Evolutionary conservation across 2,329 filamentous ascomycete species (phyloP).

Genomic region (Ophiostoma tasmaniense): DNA sequence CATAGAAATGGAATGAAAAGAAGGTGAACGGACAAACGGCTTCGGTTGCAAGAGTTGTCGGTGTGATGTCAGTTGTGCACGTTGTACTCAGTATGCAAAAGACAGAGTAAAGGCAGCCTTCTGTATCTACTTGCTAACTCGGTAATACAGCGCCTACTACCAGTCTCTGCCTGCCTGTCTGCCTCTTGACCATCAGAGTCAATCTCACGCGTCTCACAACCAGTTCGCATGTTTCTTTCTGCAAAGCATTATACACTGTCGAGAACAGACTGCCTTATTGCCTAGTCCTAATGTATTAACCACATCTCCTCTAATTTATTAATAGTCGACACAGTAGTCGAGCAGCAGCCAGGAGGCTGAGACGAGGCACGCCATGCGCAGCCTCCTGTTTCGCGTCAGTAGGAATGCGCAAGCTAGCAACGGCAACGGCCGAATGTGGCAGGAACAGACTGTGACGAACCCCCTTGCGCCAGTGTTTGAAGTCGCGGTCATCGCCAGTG

Average conservation of each 20-base stretch:
- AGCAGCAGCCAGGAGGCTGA: not conserved
- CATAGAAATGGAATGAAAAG: not conserved
- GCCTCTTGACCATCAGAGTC: not conserved
- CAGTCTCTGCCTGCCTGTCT: not conserved
- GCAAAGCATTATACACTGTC: not conserved
- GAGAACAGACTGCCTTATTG: not conserved
- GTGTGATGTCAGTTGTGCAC: not conserved
- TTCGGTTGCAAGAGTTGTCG: not conserved
- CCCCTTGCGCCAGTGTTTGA: not conserved
- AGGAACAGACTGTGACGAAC: not conserved
- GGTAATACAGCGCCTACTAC: not conserved
- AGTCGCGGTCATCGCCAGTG: not conserved
- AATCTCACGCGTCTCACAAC: not conserved
- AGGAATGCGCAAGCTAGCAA: not conserved
- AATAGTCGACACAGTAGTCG: not conserved
- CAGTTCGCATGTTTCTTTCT: not conserved
- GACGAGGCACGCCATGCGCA: not conserved
- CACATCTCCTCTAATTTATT: not conserved
- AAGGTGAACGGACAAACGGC: not conserved
- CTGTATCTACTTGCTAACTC: too few relatives aligned
- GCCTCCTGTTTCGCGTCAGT: conserved; percentile 1
- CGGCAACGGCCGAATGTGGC: not conserved
- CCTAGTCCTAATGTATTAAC: not conserved
- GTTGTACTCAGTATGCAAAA: not conserved
- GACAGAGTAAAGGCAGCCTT: not conserved